Conservation (phyloP, 2,329 filamentous ascomycete genomes). For the Pseudogymnoascus sp. region DNA sequence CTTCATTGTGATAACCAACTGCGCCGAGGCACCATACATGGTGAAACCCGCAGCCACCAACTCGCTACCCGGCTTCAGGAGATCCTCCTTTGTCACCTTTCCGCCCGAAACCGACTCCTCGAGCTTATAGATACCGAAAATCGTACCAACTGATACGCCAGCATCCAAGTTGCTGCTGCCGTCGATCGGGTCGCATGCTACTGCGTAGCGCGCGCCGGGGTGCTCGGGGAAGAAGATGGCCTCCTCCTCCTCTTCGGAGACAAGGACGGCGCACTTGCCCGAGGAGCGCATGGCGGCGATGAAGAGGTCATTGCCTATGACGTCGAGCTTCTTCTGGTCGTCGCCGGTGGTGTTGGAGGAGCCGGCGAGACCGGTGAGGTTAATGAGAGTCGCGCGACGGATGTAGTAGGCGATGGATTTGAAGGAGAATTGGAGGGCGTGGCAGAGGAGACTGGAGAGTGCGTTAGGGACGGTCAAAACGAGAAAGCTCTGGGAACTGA, state of each 20-base stretch:
- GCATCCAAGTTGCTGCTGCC: conserved; percentile 96
- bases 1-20: conserved; percentile 96
- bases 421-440: conserved; percentile 98
- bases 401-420: conserved; percentile 99
- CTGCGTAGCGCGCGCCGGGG: conserved; percentile 75
- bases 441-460: conserved; percentile 70
- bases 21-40: conserved; percentile 97
- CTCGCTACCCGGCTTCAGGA: conserved; percentile 83
- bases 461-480: conserved; percentile 11
- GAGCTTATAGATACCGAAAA: conserved; percentile 90
- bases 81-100: conserved; percentile 69
- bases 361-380: conserved; percentile 88
- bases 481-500: background rate
- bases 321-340: conserved; percentile 13
- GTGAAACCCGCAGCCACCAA: conserved; percentile 95
- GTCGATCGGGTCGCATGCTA: conserved; percentile 96
- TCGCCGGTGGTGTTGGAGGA: conserved; percentile 93
- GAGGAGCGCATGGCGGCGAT: conserved; percentile 90
- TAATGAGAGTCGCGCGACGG: conserved; percentile 87
- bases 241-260: conserved; percentile 97
- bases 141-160: conserved; percentile 94
- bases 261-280: conserved; percentile 79
- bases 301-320: conserved; percentile 82
- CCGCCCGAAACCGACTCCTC: conserved; percentile 52
- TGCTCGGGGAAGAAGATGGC: conserved; percentile 76